Evolutionary conservation across 2,329 filamentous ascomycete species (phyloP).

Genomic region (Orbilia javanica): DNA sequence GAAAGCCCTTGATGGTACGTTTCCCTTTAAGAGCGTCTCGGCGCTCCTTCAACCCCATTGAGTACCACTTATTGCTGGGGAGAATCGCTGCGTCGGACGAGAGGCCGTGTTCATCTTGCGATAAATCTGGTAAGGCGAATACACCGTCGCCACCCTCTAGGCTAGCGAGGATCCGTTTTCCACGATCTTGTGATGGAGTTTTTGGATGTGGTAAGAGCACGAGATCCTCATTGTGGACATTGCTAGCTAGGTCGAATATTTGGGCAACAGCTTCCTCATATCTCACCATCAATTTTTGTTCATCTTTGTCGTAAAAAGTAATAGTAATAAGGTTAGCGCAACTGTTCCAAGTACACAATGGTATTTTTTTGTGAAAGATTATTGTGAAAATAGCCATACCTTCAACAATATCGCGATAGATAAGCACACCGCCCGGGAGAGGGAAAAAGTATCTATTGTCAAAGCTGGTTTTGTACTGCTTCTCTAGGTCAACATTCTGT

Average conservation of each 20-base stretch:
- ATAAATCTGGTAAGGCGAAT: conserved; percentile 38
- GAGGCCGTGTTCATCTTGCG: neutral
- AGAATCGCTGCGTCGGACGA: conserved; percentile 21
- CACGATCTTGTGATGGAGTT: conserved; percentile 66
- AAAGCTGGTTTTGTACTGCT: conserved; percentile 82
- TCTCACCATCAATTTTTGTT: conserved; percentile 72
- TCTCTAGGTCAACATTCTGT: conserved; percentile 85
- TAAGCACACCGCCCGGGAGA: conserved; percentile 77
- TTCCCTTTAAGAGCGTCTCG: conserved; percentile 37
- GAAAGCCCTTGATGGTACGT: conserved; percentile 33
- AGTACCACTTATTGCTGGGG: conserved; percentile 29
- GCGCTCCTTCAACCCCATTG: conserved; percentile 42
- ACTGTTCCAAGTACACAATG: conserved; percentile 63
- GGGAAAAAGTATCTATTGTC: conserved; percentile 92
- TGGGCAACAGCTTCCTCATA: conserved; percentile 83
- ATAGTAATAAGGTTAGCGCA: too few species aligned
- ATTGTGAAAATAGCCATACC: conserved; percentile 72
- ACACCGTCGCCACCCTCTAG: conserved; percentile 62
- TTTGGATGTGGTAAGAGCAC: conserved; percentile 88
- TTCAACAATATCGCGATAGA: conserved; percentile 32
- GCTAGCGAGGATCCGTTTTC: conserved; percentile 71
- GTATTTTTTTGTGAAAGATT: too few species aligned
- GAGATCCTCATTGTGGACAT: conserved; percentile 76
- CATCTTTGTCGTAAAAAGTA: conserved; percentile 19
- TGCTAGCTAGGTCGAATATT: conserved; percentile 88